Evolutionary conservation across 1,284 basidiomycete species (phyloP), one percentile per base, ranked within the genome.

Genomic region (Mycocalia duriaeana): DNA sequence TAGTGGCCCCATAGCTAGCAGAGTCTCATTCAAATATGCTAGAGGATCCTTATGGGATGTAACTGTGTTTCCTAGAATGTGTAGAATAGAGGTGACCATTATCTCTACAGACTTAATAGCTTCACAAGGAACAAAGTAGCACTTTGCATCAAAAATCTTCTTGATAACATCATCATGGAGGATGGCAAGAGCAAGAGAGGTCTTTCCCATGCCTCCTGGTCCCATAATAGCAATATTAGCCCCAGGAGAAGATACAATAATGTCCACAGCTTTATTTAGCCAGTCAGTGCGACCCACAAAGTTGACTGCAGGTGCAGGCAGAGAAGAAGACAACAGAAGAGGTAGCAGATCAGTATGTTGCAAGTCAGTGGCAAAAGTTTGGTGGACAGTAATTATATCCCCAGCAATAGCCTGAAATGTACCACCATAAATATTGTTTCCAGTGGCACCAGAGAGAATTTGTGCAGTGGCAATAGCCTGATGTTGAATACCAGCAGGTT

Each of bases 201-300:
- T 54, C 35, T 54, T 54, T 5, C 53, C 53, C 40, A 54, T 54
- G 18, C 53, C 53, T 16, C 51, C 48, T 14, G 53, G 24, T n/a
- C 53, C 53, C 3, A 53, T 26, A 18, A 55, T 49, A 13, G 50
- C 52, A 22, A 51, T 43, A n/a, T 49, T 48, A 9, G 38, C 42
- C 13, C 38, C 37, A 4, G 13, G 11, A n/a, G 14, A 11, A 16
- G n/a, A 16, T 13, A 11, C 20, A 19, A 38, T 38, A 19, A 16
- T n/a, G 11, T 13, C 13, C 14, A 38, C n/a, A 5, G n/a, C 37
- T 38, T 38, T n/a, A 11, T 38, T 4, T n/a, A 38, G n/a, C 14
- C 14, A 19, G 11, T 38, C 37, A 38, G 14, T 20, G 11, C 37
- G 14, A n/a, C 37, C 37, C 37, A 38, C 14, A 19, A 38, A 38